phyloP scores from a whole-genome alignment of 345 rosid genomes.

The Melaleuca quinquenervia region DNA sequence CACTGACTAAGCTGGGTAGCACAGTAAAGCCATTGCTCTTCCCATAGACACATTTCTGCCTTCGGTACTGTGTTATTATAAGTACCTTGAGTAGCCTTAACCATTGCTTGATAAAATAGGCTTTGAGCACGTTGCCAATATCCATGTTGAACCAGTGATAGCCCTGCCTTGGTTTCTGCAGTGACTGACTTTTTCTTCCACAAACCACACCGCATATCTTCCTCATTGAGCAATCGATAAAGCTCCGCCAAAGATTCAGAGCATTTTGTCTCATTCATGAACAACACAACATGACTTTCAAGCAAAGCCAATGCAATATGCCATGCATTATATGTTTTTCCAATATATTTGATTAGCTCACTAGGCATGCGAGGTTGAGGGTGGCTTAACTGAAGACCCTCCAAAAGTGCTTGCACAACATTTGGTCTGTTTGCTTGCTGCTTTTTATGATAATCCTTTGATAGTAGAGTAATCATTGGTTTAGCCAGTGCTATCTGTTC shows the following conservation, averaged over 20 bases:
- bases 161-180: conserved; percentile 96
- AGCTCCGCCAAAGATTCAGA: conserved; percentile 96
- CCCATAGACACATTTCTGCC: conserved; percentile 99
- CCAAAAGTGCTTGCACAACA: conserved; percentile 97
- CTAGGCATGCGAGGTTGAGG: conserved; percentile 99
- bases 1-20: conserved; percentile 95
- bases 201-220: conserved; percentile 97
- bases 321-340: conserved; percentile 97
- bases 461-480: conserved; percentile 76
- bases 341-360: conserved; percentile 92
- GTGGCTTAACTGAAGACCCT: conserved; percentile 95
- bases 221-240: conserved; percentile 89
- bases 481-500: conserved; percentile 84
- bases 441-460: conserved; percentile 94
- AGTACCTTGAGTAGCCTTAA: conserved; percentile 97
- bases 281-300: conserved; percentile 93
- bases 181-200: conserved; percentile 95
- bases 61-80: conserved; percentile 94
- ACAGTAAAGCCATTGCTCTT: conserved; percentile 98
- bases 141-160: conserved; percentile 95
- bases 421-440: conserved; percentile 93
- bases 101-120: conserved; percentile 96
- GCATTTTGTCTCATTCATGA: conserved; percentile 81
- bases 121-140: conserved; percentile 93
- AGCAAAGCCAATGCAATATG: conserved; percentile 86